Evolutionary conservation across 148 eudicot genomes (phyloP), one percentile per base, ranked within the genome.

Genomic region (Cornus kousa): DNA sequence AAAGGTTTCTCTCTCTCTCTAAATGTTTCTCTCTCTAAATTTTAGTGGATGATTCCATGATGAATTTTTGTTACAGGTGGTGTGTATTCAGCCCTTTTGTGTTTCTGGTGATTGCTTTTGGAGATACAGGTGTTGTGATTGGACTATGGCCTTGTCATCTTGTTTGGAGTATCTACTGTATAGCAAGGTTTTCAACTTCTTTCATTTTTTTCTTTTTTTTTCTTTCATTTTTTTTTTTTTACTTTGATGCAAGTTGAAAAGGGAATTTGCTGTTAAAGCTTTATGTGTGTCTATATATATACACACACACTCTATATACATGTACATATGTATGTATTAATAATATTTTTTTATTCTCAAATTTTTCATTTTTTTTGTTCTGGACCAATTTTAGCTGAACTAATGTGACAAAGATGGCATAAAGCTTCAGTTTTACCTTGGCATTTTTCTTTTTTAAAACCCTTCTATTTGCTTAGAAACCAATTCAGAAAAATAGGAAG

Each of bases 91-190:
- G 68, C 74, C 82, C 82, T 14, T 7, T 74, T 4, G 75, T 82
- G 24, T 70, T 74, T 33, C 13, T 74, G 46, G 76, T 78, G 2
- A 67, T 78, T 28, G 75, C 59, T 14, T 37, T 78, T 48, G 82
- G 82, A 32, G 76, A 82, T 22, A 20, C 17, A 14, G 74, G 59
- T 5, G 64, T 82, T 60, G 73, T 79, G 50, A 24, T 40, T 75
- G 76, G 62, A 9, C 70, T 82, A 28, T 66, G 59, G 77, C 85
- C 81, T n/a, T 48, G 74, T 33, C 85, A 82, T 64, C 31, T 74
- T 48, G 74, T 82, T 46, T 82, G 85, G 81, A 70, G 81, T 37
- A 33, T 62, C 8, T 82, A 40, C 46, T 82, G 81, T 32, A 68
- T 82, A 46, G 24, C 73, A 19, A 78, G 81, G 85, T 50, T 50